Conservation (phyloP, 768 basidiomycete species). For the Boletus sp. region DNA sequence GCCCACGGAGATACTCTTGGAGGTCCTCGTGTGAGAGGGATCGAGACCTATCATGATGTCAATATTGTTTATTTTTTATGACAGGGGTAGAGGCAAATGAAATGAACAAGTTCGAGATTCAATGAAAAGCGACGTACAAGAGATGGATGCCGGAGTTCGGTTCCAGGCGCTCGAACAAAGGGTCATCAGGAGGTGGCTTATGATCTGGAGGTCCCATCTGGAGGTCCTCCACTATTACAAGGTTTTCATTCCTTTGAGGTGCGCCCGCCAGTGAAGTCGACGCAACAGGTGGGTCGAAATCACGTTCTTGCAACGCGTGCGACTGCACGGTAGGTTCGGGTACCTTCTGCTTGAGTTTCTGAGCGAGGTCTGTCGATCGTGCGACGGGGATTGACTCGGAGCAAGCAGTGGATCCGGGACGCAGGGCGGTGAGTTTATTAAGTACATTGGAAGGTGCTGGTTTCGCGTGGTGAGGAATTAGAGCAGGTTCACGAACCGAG, state of each 20-base stretch:
- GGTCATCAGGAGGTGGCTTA: conserved; percentile 67
- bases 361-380: conserved; percentile 27
- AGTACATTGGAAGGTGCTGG: conserved; percentile 54
- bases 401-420: conserved; percentile 16
- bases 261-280: conserved; percentile 2
- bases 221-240: conserved; percentile 76
- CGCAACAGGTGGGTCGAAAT: background rate
- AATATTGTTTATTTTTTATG: conserved; percentile 2
- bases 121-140: conserved; percentile 48
- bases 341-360: conserved; percentile 15
- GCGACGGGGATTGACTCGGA: conserved; percentile 27
- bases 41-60: conserved; percentile 58
- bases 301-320: conserved; percentile 7
- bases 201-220: conserved; percentile 77
- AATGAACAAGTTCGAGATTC: conserved; percentile 1
- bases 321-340: conserved; percentile 2
- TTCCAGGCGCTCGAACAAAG: conserved; percentile 74
- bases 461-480: conserved; percentile 21
- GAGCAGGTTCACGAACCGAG: conserved; percentile 4
- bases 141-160: conserved; percentile 90
- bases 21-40: conserved; percentile 70
- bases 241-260: conserved; percentile 51
- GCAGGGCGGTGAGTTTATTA: conserved; percentile 45
- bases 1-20: conserved; percentile 74
- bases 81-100: background rate